Conservation (phyloP, 2,329 filamentous ascomycete genomes). For the Pseudogymnoascus sp. region DNA sequence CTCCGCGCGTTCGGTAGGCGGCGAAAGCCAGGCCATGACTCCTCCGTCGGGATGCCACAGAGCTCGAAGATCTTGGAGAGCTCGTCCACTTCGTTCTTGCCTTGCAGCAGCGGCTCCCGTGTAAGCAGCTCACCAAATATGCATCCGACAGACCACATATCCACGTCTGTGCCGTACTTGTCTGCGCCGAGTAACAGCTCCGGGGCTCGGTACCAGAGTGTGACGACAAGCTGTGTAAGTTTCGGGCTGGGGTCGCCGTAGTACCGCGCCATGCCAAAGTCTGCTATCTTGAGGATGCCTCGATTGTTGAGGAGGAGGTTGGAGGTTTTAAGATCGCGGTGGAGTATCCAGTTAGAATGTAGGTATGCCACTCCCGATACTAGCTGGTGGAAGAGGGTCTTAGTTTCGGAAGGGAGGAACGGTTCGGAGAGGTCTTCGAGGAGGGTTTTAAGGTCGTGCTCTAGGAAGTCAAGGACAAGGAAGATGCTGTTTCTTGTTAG, state of each 20-base stretch:
- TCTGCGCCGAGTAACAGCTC: slow-evolving; percentile 79
- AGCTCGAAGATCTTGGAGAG: slow-evolving; percentile 82
- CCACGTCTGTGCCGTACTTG: slow-evolving; percentile 68
- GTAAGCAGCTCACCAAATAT: slow-evolving; percentile 88
- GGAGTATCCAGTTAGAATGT: slow-evolving; percentile 83
- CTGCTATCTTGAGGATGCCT: slow-evolving; percentile 88
- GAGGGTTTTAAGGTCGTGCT: slow-evolving; percentile 91
- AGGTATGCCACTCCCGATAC: slow-evolving; percentile 75
- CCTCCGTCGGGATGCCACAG: slow-evolving; percentile 76
- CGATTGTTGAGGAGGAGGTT: slow-evolving; percentile 94
- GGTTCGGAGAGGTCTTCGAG: slow-evolving; percentile 92
- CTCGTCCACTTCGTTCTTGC: slow-evolving; percentile 88
- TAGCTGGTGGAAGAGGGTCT: slow-evolving; percentile 81
- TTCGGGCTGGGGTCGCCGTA: slow-evolving; percentile 70
- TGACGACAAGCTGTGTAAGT: slow-evolving; percentile 89
- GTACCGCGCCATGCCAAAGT: slow-evolving; percentile 96
- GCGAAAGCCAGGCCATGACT: slow-evolving; percentile 79
- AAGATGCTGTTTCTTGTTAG: slow-evolving; percentile 57
- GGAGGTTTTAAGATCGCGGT: slow-evolving; percentile 88
- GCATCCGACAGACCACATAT: slow-evolving; percentile 95
- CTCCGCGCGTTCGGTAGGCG: slow-evolving; percentile 79
- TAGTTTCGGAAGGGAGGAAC: slow-evolving; percentile 86
- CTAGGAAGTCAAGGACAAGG: slow-evolving; percentile 93
- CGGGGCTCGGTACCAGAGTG: slow-evolving; percentile 91
- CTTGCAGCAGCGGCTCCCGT: slow-evolving; percentile 76